Evolutionary conservation across 2,329 filamentous ascomycete species (phyloP).

Genomic region (Scopulariopsis brevicaulis): DNA sequence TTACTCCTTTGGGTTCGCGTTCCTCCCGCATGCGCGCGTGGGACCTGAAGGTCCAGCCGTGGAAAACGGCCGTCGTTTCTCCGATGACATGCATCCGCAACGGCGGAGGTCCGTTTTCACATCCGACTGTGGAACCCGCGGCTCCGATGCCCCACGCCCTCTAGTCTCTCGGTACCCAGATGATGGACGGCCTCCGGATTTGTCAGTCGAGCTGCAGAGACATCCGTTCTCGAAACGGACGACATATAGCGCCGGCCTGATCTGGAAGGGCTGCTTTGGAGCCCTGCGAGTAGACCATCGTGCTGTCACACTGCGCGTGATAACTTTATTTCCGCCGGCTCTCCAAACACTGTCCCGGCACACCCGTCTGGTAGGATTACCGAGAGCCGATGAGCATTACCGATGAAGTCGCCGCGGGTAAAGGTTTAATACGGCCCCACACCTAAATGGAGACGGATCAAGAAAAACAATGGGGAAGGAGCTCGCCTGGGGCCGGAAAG

Average conservation of each 20-base stretch:
- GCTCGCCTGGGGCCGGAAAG: not conserved
- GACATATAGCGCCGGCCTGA: not conserved
- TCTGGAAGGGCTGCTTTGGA: not conserved
- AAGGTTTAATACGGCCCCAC: not conserved
- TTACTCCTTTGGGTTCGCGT: no score
- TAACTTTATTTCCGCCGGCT: not conserved
- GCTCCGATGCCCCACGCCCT: not conserved
- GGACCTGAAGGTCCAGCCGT: no score
- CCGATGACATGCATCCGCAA: not conserved
- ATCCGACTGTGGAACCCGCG: not conserved
- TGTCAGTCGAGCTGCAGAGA: not conserved
- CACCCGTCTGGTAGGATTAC: not conserved
- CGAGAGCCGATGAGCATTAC: not conserved
- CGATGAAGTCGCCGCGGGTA: not conserved
- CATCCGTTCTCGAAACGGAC: not conserved
- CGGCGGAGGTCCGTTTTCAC: not conserved
- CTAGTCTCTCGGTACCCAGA: not conserved
- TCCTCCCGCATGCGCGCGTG: no score
- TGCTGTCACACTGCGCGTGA: not conserved
- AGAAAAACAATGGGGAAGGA: not conserved
- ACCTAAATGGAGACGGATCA: not conserved
- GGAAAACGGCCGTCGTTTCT: not conserved
- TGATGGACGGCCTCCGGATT: not conserved
- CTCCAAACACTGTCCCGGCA: no score
- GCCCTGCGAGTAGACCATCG: not conserved